Evolutionary conservation across 106 monocot genomes (phyloP), one percentile per base, ranked within the genome.

Genomic region (Apostasia ramifera): DNA sequence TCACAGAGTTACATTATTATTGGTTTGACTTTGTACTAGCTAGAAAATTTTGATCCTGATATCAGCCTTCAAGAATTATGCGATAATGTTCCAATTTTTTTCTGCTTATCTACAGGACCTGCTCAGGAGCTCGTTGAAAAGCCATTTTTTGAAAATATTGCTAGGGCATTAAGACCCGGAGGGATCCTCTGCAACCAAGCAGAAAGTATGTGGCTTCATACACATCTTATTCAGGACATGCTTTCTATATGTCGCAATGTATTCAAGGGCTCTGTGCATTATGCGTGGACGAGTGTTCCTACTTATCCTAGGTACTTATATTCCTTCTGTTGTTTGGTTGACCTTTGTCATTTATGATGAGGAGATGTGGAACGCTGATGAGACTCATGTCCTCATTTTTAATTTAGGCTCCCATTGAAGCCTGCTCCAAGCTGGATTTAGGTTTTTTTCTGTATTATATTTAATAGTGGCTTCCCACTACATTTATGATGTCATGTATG

Each of bases 171-270:
- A 52, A 83, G 73, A 38, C 87, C 90, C 67, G 98, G 98, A 66
- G 98, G 98, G 26, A 87, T 99, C 63, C 82, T 99, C 2, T 99
- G 93, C 77, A 93, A 90, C 70, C 86, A 85, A 74, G 90, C 93
- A n/a, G 98, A 99, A 71, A 99, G 98, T 77, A 90, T 99, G 83
- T 99, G 92, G 92, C 90, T 99, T 15, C 98, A 99, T 75, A 99
- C 90, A n/a, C 98, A 99, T 72, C 84, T 99, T 61, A 93, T 99
- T 65, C 87, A 93, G 72, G 83, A 99, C 45, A 99, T 99, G 93
- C 85, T 93, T 8, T 81, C 87, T 2, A 81, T 87, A 59, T 99
- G 98, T 68, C 63, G 44, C 44, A 72, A 87, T 66, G 85, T 73
- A 10, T 99, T 99, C 65, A 93, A 93, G 73, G 89, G 97, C 43